Conservation (phyloP, 2,329 filamentous ascomycete genomes). For the Elsinoe fawcettii region DNA sequence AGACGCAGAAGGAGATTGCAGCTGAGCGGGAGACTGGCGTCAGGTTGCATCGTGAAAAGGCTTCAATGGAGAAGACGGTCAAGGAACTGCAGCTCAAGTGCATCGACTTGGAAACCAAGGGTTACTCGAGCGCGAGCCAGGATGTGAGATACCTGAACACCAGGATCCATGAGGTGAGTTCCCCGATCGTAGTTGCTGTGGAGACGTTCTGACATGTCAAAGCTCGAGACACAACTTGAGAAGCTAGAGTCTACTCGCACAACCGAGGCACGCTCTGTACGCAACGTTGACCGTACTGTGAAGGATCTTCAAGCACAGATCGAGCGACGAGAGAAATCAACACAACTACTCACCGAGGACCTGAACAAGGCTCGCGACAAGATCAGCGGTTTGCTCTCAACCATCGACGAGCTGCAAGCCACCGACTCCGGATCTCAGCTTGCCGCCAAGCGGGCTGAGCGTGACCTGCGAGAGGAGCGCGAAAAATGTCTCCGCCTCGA, state of each 20-base stretch:
- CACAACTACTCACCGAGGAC: constrained; percentile 74
- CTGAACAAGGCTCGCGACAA: constrained; percentile 80
- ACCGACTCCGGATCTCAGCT: constrained; percentile 77
- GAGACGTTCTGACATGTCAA: constrained; percentile 24
- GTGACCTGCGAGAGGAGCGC: constrained; percentile 79
- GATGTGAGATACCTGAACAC: constrained; percentile 93
- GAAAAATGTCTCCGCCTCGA: constrained; percentile 78
- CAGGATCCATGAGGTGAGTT: constrained; percentile 82
- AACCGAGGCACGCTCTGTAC: constrained; percentile 76
- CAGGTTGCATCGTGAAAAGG: constrained; percentile 83
- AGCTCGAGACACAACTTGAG: constrained; percentile 61
- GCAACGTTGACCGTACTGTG: constrained; percentile 87
- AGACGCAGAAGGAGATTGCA: constrained; percentile 88
- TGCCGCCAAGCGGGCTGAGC: constrained; percentile 73
- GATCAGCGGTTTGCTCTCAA: constrained; percentile 76
- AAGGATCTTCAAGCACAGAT: constrained; percentile 90
- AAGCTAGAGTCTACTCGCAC: constrained; percentile 70
- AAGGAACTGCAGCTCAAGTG: constrained; percentile 86
- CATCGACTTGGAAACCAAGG: constrained; percentile 93
- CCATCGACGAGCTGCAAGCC: constrained; percentile 89
- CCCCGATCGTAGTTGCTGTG: constrained; percentile 18
- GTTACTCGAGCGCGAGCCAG: constrained; percentile 87
- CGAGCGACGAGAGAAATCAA: constrained; percentile 81
- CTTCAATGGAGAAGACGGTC: constrained; percentile 75
- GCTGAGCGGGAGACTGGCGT: constrained; percentile 75